Conservation (phyloP, 495 filamentous ascomycete species). For the Hypoxylon crocopeplum region DNA sequence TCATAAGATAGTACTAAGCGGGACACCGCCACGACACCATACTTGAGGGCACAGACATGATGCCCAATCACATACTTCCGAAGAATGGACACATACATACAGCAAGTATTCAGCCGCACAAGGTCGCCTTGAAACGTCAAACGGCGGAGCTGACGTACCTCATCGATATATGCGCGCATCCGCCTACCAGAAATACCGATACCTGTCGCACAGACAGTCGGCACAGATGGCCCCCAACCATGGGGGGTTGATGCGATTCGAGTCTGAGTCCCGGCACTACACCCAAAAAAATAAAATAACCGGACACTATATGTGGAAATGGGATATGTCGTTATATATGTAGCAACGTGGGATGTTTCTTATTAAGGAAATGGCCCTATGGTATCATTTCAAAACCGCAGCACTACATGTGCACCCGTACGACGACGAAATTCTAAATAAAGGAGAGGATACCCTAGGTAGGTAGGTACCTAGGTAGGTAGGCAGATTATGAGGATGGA, state of each 20-base stretch:
- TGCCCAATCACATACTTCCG: not conserved
- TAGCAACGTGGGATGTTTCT: conserved; percentile 19
- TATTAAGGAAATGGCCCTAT: conserved; percentile 8
- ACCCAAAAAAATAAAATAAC: too few species aligned
- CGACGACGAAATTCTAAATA: not conserved
- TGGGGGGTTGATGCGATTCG: not conserved
- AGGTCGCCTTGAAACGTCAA: conserved; percentile 1
- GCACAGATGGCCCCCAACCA: conserved; percentile 16
- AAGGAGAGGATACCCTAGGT: too few species aligned
- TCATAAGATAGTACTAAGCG: not conserved
- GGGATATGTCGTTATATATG: too few species aligned
- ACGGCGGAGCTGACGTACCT: conserved; percentile 11
- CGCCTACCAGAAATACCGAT: conserved; percentile 8
- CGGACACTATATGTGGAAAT: too few species aligned
- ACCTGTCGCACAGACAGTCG: conserved; percentile 4
- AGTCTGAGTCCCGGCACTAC: not conserved
- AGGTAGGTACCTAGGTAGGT: not conserved
- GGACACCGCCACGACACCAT: conserved; percentile 10
- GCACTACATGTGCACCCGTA: conserved; percentile 1
- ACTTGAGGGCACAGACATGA: not conserved
- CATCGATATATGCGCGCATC: conserved; percentile 21
- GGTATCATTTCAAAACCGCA: not conserved
- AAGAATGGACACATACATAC: not conserved
- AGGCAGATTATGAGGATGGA: too few species aligned
- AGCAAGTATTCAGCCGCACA: conserved; percentile 24